Evolutionary conservation across 2,329 filamentous ascomycete genomes (phyloP), one percentile per base, ranked within the genome.

Genomic region (Epichloe amarillans): DNA sequence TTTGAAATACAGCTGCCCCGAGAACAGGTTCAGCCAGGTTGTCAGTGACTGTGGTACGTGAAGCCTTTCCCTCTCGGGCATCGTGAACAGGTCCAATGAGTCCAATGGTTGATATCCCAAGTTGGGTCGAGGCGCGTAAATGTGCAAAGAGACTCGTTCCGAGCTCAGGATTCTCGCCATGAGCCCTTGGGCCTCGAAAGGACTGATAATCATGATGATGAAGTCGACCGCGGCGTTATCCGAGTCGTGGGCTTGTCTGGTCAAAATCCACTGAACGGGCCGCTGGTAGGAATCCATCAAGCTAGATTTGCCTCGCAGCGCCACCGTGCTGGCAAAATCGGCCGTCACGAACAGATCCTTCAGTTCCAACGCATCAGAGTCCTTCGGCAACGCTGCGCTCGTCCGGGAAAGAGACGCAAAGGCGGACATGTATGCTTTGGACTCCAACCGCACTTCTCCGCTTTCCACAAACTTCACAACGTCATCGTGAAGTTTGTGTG

Each of bases 1-100:
- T 0, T 60, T 62, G 10, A 87, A 67, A 56, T 87, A 88, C 0
- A 87, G 68, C 50, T 84, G 80, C 0, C 84, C 84, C 0, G 84
- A 70, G 50, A 88, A 87, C 0, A 88, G 64, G 42, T 84, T 83
- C 0, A 88, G 69, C 51, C 78, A 4, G 19, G 23, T 46, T 4
- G 11, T 50, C 37, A 50, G 15, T 7, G 12, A 14, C 23, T 3
- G 36, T 4, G 49, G 49, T 15, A 40, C 19, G 8, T 17, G 1
- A 39, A n/a, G 33, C 1, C 36, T 3, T 26, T 14, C 12, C 19
- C 38, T 40, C 11, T 42, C 30, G 1, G 59, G 55, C 0, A 62
- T n/a, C 0, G 43, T 49, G 47, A 59, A 62, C 0, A 64, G 51
- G 0, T 50, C 39, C 5, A 64, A 7, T 3, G 50, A 26, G 7